Evolutionary conservation across 2,329 filamentous ascomycete genomes (phyloP).

Genomic region (Incumbomyces lentus): DNA sequence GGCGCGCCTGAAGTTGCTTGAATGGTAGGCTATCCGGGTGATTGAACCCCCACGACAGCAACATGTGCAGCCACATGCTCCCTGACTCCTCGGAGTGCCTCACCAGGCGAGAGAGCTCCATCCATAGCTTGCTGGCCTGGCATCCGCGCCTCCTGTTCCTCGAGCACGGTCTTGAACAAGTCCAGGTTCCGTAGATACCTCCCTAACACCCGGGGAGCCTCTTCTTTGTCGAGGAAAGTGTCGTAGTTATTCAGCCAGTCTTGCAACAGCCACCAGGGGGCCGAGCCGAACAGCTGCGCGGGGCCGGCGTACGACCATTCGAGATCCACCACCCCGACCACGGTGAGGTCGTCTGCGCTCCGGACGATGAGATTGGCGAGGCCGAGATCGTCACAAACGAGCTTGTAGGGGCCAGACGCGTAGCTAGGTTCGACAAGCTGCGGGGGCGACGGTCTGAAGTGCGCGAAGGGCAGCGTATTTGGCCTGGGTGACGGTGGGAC

Average conservation of each 20-base stretch:
- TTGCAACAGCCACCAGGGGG: slow-evolving; percentile 21
- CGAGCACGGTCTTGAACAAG: slow-evolving; percentile 24
- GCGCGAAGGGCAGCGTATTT: slow-evolving; percentile 6
- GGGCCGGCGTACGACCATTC: slow-evolving; percentile 23
- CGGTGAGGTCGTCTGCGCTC: too few relatives aligned
- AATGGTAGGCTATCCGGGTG: slow-evolving; percentile 26
- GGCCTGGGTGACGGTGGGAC: slow-evolving; percentile 18
- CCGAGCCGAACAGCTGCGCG: slow-evolving; percentile 15
- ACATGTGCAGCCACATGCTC: slow-evolving; percentile 30
- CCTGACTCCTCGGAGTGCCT: slow-evolving; percentile 27
- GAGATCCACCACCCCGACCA: slow-evolving; percentile 22
- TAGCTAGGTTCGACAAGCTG: too few relatives aligned
- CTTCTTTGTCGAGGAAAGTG: slow-evolving; percentile 21
- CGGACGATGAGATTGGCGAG: too few relatives aligned
- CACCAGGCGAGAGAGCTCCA: slow-evolving; percentile 26
- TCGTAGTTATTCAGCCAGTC: slow-evolving; percentile 22
- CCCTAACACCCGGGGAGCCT: slow-evolving; percentile 8
- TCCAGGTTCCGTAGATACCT: slow-evolving; percentile 24
- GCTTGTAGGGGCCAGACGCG: too few relatives aligned
- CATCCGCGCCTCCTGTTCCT: slow-evolving; percentile 26
- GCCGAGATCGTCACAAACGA: too few relatives aligned
- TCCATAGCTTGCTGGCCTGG: slow-evolving; percentile 12
- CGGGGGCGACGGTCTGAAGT: too few relatives aligned
- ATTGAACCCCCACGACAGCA: slow-evolving; percentile 26
- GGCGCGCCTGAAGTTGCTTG: slow-evolving; percentile 17